phyloP scores from a whole-genome alignment of 306 rosid genomes.

The Malus fusca region DNA sequence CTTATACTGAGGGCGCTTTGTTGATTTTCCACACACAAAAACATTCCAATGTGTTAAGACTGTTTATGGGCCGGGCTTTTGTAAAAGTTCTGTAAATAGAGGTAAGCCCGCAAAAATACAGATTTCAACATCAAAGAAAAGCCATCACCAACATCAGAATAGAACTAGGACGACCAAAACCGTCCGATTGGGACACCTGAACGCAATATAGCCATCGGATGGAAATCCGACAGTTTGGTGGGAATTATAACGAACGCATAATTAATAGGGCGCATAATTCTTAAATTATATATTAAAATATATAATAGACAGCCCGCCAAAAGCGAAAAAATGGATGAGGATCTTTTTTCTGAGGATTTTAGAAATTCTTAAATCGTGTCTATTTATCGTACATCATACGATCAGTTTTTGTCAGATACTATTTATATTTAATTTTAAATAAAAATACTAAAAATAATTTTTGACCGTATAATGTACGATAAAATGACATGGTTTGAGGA shows the following conservation, averaged over 20 bases:
- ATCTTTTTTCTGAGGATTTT: too few relatives aligned
- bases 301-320: background rate
- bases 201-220: background rate
- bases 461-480: rapidly evolving
- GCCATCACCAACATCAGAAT: background rate
- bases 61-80: background rate
- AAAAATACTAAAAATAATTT: too few relatives aligned
- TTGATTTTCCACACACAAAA: too few relatives aligned
- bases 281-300: background rate
- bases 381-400: rapidly evolving
- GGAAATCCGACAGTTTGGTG: background rate
- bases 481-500: rapidly evolving
- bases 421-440: too few relatives aligned
- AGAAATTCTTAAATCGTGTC: rapidly evolving
- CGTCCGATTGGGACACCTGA: background rate
- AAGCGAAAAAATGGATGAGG: background rate
- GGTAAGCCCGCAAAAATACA: too few relatives aligned
- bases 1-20: too few relatives aligned
- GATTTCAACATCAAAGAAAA: background rate
- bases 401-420: rapidly evolving
- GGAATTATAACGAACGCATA: background rate
- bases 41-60: too few relatives aligned
- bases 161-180: background rate
- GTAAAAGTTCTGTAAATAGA: background rate
- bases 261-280: background rate